Base-by-base conservation (phyloP, 2,329 filamentous ascomycete species). In the Coniochaeta sp. region DNA sequence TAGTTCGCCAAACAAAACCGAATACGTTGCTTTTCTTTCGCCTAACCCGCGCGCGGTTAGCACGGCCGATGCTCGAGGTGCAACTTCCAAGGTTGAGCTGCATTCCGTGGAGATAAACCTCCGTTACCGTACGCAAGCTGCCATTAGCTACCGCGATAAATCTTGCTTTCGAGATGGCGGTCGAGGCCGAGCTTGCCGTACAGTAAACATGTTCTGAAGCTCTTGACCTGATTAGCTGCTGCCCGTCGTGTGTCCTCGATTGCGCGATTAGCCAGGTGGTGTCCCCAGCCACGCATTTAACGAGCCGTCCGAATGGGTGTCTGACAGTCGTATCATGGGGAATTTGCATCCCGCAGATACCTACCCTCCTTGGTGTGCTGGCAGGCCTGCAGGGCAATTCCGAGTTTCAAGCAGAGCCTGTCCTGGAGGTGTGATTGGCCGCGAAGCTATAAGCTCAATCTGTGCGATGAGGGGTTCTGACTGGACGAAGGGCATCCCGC, bases 351-450 rank as follows among this genome's bases (percentile, higher is more conserved):
- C 4, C 22, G 7, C 20, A 46, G n/a, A 30, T 12, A 48, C 50
- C 51, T 56, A 51, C 59, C 59, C 59, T 58, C 55, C 59, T 58
- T 61, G 60, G 52, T 61, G 59, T 52, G 60, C 33, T 61, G 60
- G 59, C 58, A 59, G 49, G n/a, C n/a, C n/a, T n/a, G n/a, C n/a
- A n/a, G n/a, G n/a, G 20, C 32, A 48, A 38, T 49, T n/a, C 32
- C 42, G 35, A 49, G 58, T 62, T 61, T 60, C 58, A 60, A 57
- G 46, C 40, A 38, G 30, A 28, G 38, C 14, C n/a, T 12, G n/a
- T 14, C 10, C 14, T 30, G 20, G 52, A n/a, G 28, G 7, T 45
- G 45, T 49, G 14, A 60, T 60, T 60, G 60, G 60, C 49, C 53
- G 33, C 16, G 28, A 50, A 12, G 46, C 48, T 51, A 49, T 51